A percentile compares a stretch with the other conserved stretches of the same genome.
phyloP scores from a whole-genome alignment of 148 eudicot species.

The Rheum nobile region DNA sequence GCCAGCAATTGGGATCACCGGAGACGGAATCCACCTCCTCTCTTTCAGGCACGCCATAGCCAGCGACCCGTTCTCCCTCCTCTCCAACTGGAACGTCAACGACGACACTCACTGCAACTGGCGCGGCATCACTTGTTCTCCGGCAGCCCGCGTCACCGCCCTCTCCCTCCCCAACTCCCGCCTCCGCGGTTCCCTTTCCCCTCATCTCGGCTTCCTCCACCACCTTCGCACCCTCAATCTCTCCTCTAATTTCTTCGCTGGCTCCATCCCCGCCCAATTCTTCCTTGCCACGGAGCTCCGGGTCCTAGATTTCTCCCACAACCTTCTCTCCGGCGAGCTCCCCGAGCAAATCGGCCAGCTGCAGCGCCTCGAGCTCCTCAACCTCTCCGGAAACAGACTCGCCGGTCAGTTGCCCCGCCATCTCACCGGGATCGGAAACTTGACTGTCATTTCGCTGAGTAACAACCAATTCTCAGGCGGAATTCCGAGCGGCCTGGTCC shows the following conservation, averaged over 20 bases:
- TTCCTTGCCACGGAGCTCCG: slow-evolving; percentile 36
- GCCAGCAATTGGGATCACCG: slow-evolving; percentile 15
- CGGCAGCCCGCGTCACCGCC: slow-evolving; percentile 28
- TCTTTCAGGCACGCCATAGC: slow-evolving; percentile 54
- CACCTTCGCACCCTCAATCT: slow-evolving; percentile 42
- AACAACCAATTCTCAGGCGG: slow-evolving; percentile 47
- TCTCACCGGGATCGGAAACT: slow-evolving; percentile 30
- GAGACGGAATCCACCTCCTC: slow-evolving; percentile 55
- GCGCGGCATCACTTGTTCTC: slow-evolving; percentile 46
- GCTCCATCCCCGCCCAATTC: slow-evolving; percentile 48
- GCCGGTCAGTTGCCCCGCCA: slow-evolving; percentile 45
- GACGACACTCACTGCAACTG: slow-evolving; percentile 67
- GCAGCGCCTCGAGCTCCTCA: slow-evolving; percentile 25
- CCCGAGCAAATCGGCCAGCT: slow-evolving; percentile 39
- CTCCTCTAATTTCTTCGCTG: slow-evolving; percentile 60
- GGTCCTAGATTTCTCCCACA: slow-evolving; percentile 47
- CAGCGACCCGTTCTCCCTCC: slow-evolving; percentile 43
- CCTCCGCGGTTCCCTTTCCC: slow-evolving; percentile 46
- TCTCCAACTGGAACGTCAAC: slow-evolving; percentile 37
- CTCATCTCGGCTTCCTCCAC: slow-evolving; percentile 46
- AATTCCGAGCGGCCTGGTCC: slow-evolving; percentile 39
- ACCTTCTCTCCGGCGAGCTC: slow-evolving; percentile 53
- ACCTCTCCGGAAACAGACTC: slow-evolving; percentile 57
- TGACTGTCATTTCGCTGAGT: slow-evolving; percentile 34
- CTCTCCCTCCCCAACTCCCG: slow-evolving; percentile 45